phyloP scores from a whole-genome alignment of 305 asterid genomes.

The Solanum hybrid region DNA sequence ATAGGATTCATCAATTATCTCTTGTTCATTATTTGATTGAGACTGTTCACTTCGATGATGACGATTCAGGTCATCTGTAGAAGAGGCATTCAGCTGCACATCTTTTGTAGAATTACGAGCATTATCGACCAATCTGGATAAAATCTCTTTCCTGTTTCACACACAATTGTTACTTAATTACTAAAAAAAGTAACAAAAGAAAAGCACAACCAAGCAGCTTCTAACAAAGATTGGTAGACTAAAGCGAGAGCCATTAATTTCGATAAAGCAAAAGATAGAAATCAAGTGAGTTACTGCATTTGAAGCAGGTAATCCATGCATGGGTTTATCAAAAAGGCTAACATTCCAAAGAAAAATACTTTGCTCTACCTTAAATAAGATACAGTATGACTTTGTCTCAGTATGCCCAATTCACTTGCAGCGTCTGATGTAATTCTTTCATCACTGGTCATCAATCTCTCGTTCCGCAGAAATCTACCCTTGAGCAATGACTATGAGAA shows the following conservation, averaged over 20 bases:
- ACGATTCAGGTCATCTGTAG: neutral
- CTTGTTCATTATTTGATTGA: constrained; percentile 14
- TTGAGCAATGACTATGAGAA: constrained; percentile 46
- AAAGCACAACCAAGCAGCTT: neutral
- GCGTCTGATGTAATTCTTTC: constrained; percentile 45
- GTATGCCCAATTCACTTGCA: constrained; percentile 52
- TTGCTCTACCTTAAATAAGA: constrained; percentile 53
- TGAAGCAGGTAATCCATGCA: neutral
- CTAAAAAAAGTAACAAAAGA: neutral
- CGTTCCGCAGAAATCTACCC: constrained; percentile 65
- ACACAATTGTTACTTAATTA: neutral
- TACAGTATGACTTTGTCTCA: constrained; percentile 62
- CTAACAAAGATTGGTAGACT: neutral
- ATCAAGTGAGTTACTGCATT: neutral
- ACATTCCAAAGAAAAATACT: neutral
- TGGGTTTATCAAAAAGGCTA: neutral
- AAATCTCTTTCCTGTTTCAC: constrained; percentile 62
- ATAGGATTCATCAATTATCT: neutral
- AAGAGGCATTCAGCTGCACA: constrained; percentile 1
- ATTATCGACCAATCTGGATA: constrained; percentile 46
- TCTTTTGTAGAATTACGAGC: constrained; percentile 17
- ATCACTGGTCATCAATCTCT: constrained; percentile 26
- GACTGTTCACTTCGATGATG: neutral
- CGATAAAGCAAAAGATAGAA: neutral
- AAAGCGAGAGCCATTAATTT: neutral